Base-by-base conservation (phyloP, 495 filamentous ascomycete genomes). In the Aspergillus leporis region DNA sequence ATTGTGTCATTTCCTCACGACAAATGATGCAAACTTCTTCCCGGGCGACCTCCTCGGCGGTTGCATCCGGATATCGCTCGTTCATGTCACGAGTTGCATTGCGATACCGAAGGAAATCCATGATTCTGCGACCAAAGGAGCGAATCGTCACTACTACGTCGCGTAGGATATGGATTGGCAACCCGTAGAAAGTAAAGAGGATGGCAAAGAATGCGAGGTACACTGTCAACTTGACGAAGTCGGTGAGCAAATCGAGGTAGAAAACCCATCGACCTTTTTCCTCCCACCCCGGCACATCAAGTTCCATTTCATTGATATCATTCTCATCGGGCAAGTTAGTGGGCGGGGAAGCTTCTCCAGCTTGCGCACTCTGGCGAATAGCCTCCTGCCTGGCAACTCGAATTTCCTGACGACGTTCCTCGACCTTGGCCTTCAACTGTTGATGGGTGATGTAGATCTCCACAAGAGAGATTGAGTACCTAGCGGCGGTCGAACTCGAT, bases 11-110 rank as follows among this genome's bases (percentile, higher is more conserved):
- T 51, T 96, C 91, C 70, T 98, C 95, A 58, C 94, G 86, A 74
- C 94, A 98, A 56, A 98, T 96, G 68, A 98, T 98, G 68, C 94
- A 98, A 13, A 93, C 93, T 63, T 96, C 89, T 65, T 97, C 93
- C 49, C 90, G 81, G 19, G 76, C 77, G 19, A 98, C 81, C 59
- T 98, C 94, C 59, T 96, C 92, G 7, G 83, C 78, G 6, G 90
- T 96, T 14, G 94, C 94, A 71, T 98, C 95, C 23, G 91, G 89
- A 67, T 97, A 98, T 64, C 89, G 83, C 47, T 86, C 83, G 66
- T 92, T 90, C 93, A 98, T 98, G 66, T 97, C 89, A 51, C 86
- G 81, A 0, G 94, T 89, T 10, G 95, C 94, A 62, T 91, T 88
- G 30, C 92, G 85, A 66, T 97, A 98, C 45, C 89, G 83, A 52